Percentiles rank a stretch among this genome's conserved stretches.
Evolutionary conservation across 1,284 basidiomycete species (phyloP).

Genomic region (Mycosarcoma maydis): DNA sequence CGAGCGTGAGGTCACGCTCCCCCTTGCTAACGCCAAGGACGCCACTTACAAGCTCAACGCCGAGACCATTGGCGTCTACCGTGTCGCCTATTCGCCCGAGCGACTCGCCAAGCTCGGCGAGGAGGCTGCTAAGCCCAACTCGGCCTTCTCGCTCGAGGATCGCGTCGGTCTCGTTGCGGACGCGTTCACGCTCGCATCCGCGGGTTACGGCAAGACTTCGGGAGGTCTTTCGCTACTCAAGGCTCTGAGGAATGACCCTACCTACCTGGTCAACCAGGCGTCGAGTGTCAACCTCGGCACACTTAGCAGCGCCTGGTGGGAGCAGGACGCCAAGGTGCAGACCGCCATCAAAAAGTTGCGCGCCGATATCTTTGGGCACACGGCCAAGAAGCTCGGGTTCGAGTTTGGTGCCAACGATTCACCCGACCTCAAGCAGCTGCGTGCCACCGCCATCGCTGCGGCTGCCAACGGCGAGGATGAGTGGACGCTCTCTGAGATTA

Average conservation of each 20-base stretch:
- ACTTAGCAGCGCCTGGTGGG: conserved; percentile 80
- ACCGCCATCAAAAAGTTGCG: conserved; percentile 53
- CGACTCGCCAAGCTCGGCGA: conserved; percentile 80
- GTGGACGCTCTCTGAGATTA: conserved; percentile 72
- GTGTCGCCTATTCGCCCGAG: conserved; percentile 86
- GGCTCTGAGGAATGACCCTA: conserved; percentile 71
- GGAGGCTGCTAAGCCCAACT: conserved; percentile 77
- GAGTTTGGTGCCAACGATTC: conserved; percentile 78
- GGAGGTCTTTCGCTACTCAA: conserved; percentile 79
- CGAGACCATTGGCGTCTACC: conserved; percentile 87
- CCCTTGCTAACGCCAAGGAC: conserved; percentile 74
- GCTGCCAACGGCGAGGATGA: conserved; percentile 71
- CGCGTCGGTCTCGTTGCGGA: conserved; percentile 86
- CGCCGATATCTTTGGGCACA: conserved; percentile 77
- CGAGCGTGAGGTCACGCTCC: conserved; percentile 75
- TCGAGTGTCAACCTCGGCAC: conserved; percentile 42
- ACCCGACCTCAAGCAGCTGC: conserved; percentile 78
- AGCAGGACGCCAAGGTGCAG: conserved; percentile 75
- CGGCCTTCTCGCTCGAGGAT: conserved; percentile 82
- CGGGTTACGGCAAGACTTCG: conserved; percentile 80
- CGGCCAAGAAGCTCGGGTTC: conserved; percentile 83
- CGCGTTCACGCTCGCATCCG: conserved; percentile 80
- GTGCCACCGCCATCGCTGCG: conserved; percentile 77
- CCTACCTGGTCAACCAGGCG: conserved; percentile 60
- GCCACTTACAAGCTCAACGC: conserved; percentile 83